These are phyloP conservation scores for Coemansia sp. DNA, from an alignment of 192 early-diverging fungal species.

Conservation along the genomic window DNA sequence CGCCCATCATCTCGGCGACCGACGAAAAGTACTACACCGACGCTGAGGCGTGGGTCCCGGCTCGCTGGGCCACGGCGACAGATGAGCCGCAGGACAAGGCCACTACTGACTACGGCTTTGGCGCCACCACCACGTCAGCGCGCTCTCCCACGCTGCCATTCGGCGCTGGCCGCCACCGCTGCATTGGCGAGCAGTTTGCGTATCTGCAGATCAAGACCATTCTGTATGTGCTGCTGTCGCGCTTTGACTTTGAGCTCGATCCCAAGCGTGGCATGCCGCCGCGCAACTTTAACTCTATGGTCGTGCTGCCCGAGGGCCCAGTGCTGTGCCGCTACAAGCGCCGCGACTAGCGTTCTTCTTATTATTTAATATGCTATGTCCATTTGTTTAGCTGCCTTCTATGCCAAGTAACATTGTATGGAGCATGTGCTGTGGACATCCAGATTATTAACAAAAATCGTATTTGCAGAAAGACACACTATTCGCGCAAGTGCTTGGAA, in stretches of 20 bases:
- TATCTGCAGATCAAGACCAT: slow-evolving; percentile 96
- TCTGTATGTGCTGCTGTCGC: slow-evolving; percentile 75
- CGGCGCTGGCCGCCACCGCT: slow-evolving; percentile 96
- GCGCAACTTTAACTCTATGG: slow-evolving; percentile 87
- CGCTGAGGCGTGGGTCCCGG: slow-evolving; percentile 77
- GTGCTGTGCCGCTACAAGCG: slow-evolving; percentile 56
- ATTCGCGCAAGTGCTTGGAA: slow-evolving; percentile 42
- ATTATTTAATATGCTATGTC: too few relatives aligned
- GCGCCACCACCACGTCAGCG: slow-evolving; percentile 64
- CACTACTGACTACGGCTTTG: slow-evolving; percentile 75
- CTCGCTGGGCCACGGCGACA: slow-evolving; percentile 66
- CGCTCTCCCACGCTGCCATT: slow-evolving; percentile 89
- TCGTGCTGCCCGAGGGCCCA: slow-evolving; percentile 81
- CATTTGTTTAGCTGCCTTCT: too few relatives aligned
- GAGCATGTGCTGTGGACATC: too few relatives aligned
- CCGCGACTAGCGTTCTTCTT: slow-evolving; percentile 8
- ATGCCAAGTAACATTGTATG: too few relatives aligned
- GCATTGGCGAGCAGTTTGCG: slow-evolving; percentile 97
- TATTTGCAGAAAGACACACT: background rate
- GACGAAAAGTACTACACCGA: slow-evolving; percentile 80
- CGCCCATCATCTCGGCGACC: slow-evolving; percentile 76
- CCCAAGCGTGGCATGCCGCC: slow-evolving; percentile 73
- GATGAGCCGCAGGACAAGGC: slow-evolving; percentile 57
- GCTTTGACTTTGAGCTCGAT: slow-evolving; percentile 71
- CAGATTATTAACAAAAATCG: too few relatives aligned